These are phyloP conservation scores for Coprinopsis marcescibilis DNA, from an alignment of 768 basidiomycete species.

Conservation along the genomic window DNA sequence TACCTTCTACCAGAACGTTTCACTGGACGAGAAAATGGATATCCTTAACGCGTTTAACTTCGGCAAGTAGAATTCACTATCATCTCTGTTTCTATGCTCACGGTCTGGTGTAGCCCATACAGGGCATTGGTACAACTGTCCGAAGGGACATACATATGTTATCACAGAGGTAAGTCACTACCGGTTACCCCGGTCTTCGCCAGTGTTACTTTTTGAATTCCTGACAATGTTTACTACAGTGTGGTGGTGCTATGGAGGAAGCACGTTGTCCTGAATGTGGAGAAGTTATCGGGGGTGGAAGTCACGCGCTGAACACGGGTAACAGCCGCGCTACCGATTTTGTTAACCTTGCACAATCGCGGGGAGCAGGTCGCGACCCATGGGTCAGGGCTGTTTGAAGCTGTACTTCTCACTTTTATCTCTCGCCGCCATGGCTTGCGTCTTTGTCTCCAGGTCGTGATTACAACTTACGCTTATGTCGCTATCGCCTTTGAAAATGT, in stretches of 20 bases:
- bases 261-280: slow-evolving; percentile 54
- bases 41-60: slow-evolving; percentile 49
- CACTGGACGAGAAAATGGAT: slow-evolving; percentile 44
- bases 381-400: too few species aligned
- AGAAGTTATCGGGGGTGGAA: slow-evolving; percentile 51
- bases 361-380: too few species aligned
- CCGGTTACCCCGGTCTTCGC: too few species aligned
- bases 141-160: slow-evolving; percentile 58
- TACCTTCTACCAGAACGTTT: slow-evolving; percentile 47
- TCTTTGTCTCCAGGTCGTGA: too few species aligned
- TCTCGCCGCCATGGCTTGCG: too few species aligned
- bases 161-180: slow-evolving; percentile 43
- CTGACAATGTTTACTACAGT: slow-evolving; percentile 27
- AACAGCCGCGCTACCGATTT: too few species aligned
- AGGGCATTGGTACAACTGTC: slow-evolving; percentile 46
- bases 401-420: too few species aligned
- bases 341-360: too few species aligned
- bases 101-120: slow-evolving; percentile 15
- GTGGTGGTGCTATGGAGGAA: slow-evolving; percentile 48
- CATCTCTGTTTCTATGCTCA: background rate
- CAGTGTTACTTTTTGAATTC: background rate
- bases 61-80: slow-evolving; percentile 21
- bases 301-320: too few species aligned
- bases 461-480: too few species aligned
- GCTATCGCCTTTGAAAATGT: too few species aligned